These are phyloP conservation scores for Tirmania nivea DNA, from an alignment of 495 filamentous ascomycete genomes.

Conservation along the genomic window DNA sequence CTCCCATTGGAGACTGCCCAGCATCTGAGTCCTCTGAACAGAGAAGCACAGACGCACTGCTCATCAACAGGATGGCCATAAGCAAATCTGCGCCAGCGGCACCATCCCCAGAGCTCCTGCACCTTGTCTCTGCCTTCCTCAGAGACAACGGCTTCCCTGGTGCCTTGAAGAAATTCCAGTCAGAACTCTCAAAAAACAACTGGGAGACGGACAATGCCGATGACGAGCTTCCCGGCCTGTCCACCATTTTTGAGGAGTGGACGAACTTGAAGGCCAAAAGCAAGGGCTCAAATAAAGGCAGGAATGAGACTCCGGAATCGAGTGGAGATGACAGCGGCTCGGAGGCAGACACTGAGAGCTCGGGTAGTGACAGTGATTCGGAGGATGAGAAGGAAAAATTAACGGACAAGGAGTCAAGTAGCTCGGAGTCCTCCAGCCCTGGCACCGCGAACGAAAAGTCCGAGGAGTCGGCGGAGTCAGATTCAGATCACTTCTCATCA, in stretches of 20 bases:
- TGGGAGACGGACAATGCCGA: neutral
- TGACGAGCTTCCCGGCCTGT: slow-evolving; percentile 1
- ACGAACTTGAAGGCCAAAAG: slow-evolving; percentile 8
- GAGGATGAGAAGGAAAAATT: slow-evolving; percentile 21
- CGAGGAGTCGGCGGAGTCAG: neutral
- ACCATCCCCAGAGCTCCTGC: neutral
- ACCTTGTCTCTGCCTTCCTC: neutral
- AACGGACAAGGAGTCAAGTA: slow-evolving; percentile 1
- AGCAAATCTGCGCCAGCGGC: neutral
- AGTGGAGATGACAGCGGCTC: neutral
- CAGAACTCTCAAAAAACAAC: neutral
- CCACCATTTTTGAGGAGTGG: slow-evolving; percentile 1
- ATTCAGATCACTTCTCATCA: neutral
- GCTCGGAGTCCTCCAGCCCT: slow-evolving; percentile 23
- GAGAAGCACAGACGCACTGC: neutral
- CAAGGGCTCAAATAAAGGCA: neutral
- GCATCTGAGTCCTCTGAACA: neutral
- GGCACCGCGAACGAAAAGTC: slow-evolving; percentile 22
- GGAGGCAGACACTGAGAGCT: slow-evolving; percentile 1
- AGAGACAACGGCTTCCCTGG: neutral
- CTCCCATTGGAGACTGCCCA: too few relatives aligned
- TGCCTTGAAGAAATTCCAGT: neutral
- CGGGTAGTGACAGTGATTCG: neutral
- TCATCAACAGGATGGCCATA: neutral
- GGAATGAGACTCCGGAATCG: neutral